A percentile compares a stretch with the other conserved stretches of the same genome.
These are phyloP conservation scores for Tetrahymena borealis DNA, from an alignment of 73 alveolate species.

Conservation along the genomic window DNA sequence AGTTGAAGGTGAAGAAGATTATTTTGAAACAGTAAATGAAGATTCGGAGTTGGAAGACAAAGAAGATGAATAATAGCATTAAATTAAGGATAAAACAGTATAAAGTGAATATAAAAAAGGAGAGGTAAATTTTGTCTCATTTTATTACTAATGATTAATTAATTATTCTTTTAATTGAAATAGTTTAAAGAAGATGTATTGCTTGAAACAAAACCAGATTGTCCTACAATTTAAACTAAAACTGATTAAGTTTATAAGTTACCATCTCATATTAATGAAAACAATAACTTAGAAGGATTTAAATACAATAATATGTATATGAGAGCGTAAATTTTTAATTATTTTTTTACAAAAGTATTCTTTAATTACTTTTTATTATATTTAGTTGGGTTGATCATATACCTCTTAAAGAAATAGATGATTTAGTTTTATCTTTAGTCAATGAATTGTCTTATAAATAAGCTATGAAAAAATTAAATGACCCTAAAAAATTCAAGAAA, in stretches of 20 bases:
- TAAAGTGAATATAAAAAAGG: neutral
- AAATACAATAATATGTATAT: neutral
- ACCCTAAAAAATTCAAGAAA: conserved; percentile 34
- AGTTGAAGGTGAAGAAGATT: neutral
- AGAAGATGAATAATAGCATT: neutral
- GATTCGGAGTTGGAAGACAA: too few relatives aligned
- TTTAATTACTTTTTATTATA: neutral
- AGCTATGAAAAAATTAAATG: conserved; percentile 34
- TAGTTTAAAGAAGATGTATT: neutral
- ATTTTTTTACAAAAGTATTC: neutral
- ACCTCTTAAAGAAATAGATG: conserved; percentile 33
- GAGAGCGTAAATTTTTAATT: neutral
- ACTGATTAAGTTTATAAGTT: neutral
- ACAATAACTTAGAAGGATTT: neutral
- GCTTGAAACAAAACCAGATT: too few relatives aligned
- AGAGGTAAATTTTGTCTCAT: neutral
- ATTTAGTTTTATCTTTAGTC: neutral
- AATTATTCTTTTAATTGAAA: neutral
- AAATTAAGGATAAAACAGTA: neutral
- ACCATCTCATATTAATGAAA: neutral
- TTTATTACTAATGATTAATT: neutral
- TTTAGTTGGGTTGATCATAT: conserved; percentile 29
- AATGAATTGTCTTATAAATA: conserved; percentile 10
- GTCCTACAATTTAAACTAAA: neutral
- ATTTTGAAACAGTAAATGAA: neutral